Base-by-base conservation (phyloP, 1,139 yeast species). In the Lodderomyces oxycetoniae region DNA sequence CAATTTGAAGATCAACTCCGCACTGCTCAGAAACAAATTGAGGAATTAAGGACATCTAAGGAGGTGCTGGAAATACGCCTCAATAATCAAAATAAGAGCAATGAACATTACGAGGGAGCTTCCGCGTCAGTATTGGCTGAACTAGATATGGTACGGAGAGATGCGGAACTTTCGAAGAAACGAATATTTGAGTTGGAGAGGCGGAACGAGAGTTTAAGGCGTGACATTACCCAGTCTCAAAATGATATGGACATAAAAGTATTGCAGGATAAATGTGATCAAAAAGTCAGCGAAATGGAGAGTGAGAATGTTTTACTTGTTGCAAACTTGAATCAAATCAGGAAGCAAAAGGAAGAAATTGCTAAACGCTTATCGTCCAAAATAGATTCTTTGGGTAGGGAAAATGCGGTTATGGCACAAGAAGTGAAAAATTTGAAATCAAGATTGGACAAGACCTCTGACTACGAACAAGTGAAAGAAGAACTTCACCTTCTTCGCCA, bases 381-480 rank as follows among this genome's bases (percentile, higher is more conserved):
- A 28, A 42, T 56, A 5, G 73, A 70, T 10, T 40, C 55, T 5
- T 48, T 61, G 23, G 61, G 59, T 28, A 59, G 75, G 31, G 87
- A 84, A 42, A 49, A 70, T 3, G 50, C 53, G 2, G 69, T 70
- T 29, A 59, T 77, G 46, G 61, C 59, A 11, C 55, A 58, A 11
- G 93, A 84, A 48, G 57, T 77, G 20, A 65, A 61, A 9, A 53
- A 59, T 19, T 61, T 83, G 43, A 73, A 74, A 46, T 54, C 52
- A 35, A 68, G 70, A 36, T 51, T 78, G 30, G 61, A 59, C 2
- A 55, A 59, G 28, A 70, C 75, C 22, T 59, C 66, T 3, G 89
- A 82, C 52, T 88, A 89, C 55, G 88, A 83, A 36, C 87, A 84
- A 44, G 57, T 88, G 33, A 87, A 85, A 54, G 73, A 74, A 33